phyloP scores from a whole-genome alignment of 345 rosid species.

The Brassica nigra region DNA sequence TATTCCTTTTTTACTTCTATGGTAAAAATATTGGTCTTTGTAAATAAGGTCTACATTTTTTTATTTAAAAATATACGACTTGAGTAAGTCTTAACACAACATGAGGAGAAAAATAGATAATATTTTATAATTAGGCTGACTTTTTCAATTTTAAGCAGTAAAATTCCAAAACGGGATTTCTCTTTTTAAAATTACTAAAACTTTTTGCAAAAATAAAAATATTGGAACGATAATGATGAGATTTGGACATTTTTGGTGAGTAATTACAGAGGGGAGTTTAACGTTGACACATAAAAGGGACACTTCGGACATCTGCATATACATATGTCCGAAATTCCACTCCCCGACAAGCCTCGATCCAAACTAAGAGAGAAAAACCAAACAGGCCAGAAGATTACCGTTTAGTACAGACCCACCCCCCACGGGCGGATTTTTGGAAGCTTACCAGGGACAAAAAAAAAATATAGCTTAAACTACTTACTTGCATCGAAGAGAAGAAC shows the following conservation, averaged over 20 bases:
- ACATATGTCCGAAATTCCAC: slow-evolving; percentile 13
- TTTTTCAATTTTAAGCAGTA: not conserved
- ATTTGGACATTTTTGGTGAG: not conserved
- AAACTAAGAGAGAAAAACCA: not conserved
- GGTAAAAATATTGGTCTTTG: slow-evolving; percentile 22
- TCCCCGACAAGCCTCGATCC: slow-evolving; percentile 15
- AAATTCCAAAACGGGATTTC: not conserved
- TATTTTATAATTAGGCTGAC: not conserved
- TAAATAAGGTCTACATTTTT: not conserved
- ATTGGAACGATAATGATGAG: not conserved
- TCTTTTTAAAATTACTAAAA: not conserved
- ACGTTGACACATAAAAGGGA: slow-evolving; percentile 24
- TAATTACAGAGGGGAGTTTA: not conserved
- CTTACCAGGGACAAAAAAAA: not conserved
- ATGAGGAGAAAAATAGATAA: not conserved
- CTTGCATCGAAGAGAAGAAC: slow-evolving; percentile 92
- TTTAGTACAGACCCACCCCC: not conserved
- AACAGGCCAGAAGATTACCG: slow-evolving; percentile 8
- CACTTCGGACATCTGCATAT: slow-evolving; percentile 24
- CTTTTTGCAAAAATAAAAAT: no score
- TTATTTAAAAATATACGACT: not conserved
- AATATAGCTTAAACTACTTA: slow-evolving; percentile 20
- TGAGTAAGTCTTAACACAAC: not conserved
- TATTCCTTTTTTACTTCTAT: not conserved
- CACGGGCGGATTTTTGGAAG: not conserved